phyloP scores from a whole-genome alignment of 2,329 filamentous ascomycete genomes.

The Camillea tinctor region DNA sequence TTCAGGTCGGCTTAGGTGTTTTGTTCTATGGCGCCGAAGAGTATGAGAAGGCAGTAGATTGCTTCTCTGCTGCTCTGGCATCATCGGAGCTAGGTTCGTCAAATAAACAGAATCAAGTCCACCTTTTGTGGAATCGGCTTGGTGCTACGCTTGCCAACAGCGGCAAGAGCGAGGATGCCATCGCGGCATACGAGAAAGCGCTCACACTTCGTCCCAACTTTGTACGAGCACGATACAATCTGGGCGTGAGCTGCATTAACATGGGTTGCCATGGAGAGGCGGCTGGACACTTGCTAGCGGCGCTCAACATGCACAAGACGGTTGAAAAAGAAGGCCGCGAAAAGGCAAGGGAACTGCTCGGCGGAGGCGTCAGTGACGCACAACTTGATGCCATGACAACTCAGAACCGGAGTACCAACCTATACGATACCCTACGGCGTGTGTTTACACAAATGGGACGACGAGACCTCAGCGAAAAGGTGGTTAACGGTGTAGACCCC shows the following conservation, averaged over 20 bases:
- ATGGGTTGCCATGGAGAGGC: constrained; percentile 94
- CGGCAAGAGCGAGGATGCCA: constrained; percentile 90
- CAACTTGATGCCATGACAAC: constrained; percentile 84
- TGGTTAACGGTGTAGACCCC: constrained; percentile 86
- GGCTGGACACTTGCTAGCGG: constrained; percentile 86
- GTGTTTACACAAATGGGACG: constrained; percentile 98
- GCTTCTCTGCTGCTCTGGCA: constrained; percentile 88
- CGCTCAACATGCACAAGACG: constrained; percentile 91
- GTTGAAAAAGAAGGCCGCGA: constrained; percentile 83
- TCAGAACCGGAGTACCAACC: constrained; percentile 94
- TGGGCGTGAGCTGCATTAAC: constrained; percentile 95
- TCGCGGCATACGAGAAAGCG: constrained; percentile 92
- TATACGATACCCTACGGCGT: constrained; percentile 89
- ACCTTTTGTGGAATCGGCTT: constrained; percentile 95
- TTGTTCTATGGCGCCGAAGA: constrained; percentile 98
- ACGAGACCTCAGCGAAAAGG: constrained; percentile 82
- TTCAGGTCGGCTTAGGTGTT: constrained; percentile 94
- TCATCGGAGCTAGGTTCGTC: constrained; percentile 79
- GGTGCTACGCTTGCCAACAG: constrained; percentile 95
- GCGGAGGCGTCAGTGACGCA: constrained; percentile 59
- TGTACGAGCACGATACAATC: constrained; percentile 93
- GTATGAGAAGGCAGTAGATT: constrained; percentile 98
- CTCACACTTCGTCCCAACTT: constrained; percentile 91
- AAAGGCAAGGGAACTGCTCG: constrained; percentile 79
- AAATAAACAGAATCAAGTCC: constrained; percentile 83